These are phyloP conservation scores for Monosporozyma servazzii DNA, from an alignment of 805 yeast genomes.

Conservation along the genomic window DNA sequence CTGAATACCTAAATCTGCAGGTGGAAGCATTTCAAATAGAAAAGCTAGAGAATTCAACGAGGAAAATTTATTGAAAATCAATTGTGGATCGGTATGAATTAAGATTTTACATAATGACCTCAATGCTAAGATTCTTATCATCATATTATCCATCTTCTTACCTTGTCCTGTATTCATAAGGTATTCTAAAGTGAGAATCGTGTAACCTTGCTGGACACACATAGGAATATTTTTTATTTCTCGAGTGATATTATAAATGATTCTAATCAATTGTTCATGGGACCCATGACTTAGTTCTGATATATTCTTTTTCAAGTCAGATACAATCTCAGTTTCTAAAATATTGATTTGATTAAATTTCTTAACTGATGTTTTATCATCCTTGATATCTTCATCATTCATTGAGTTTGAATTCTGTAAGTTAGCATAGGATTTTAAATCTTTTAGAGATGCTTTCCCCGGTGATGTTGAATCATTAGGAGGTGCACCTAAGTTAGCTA, in stretches of 20 bases:
- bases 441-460: slow-evolving; percentile 17
- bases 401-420: slow-evolving; percentile 16
- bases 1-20: neutral
- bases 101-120: slow-evolving; percentile 38
- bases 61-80: slow-evolving; percentile 36
- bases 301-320: slow-evolving; percentile 11
- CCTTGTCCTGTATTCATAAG: slow-evolving; percentile 17
- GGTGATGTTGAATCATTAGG: slow-evolving; percentile 13
- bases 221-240: slow-evolving; percentile 16
- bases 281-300: slow-evolving; percentile 16
- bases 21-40: slow-evolving; percentile 34
- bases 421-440: slow-evolving; percentile 28
- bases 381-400: slow-evolving; percentile 11
- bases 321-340: slow-evolving; percentile 16
- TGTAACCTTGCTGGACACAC: slow-evolving; percentile 40
- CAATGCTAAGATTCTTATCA: slow-evolving; percentile 30
- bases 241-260: slow-evolving; percentile 27
- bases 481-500: slow-evolving; percentile 27
- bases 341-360: slow-evolving; percentile 16
- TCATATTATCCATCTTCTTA: slow-evolving; percentile 5
- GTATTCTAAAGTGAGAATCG: slow-evolving; percentile 33
- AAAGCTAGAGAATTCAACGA: slow-evolving; percentile 36
- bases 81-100: slow-evolving; percentile 38
- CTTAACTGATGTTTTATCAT: slow-evolving; percentile 9
- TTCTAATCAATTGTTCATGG: slow-evolving; percentile 26